Evolutionary conservation across 345 rosid genomes (phyloP).

Genomic region (Raphanus sativus): DNA sequence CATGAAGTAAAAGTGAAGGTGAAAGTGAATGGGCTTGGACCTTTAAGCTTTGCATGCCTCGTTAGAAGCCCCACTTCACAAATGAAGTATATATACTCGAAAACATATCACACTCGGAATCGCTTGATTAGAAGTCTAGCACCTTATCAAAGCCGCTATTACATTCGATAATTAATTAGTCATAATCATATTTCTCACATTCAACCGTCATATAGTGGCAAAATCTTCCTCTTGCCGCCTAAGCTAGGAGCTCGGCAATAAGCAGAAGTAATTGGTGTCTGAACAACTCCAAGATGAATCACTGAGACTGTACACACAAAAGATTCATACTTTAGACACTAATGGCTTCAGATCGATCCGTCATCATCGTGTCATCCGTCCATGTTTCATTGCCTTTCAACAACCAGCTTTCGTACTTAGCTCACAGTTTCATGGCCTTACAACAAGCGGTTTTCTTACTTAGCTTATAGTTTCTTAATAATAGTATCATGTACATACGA

Average conservation of each 20-base stretch:
- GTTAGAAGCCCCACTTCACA: background rate
- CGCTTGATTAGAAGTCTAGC: no score
- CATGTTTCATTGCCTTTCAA: slow-evolving; percentile 2
- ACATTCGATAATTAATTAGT: background rate
- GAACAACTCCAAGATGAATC: slow-evolving; percentile 36
- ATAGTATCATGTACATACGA: no score
- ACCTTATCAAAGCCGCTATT: no score
- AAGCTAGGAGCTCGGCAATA: slow-evolving; percentile 22
- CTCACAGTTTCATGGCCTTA: slow-evolving; percentile 35
- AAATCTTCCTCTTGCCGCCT: slow-evolving; percentile 17
- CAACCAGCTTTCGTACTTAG: slow-evolving; percentile 30
- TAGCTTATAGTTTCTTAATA: no score
- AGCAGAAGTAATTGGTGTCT: slow-evolving; percentile 43
- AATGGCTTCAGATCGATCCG: slow-evolving; percentile 42
- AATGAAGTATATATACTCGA: background rate
- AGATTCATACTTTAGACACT: slow-evolving; percentile 40
- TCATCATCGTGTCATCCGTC: slow-evolving; percentile 31
- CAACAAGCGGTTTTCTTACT: no score
- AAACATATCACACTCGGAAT: no score
- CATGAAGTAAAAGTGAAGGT: background rate
- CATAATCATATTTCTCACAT: background rate
- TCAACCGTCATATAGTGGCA: background rate
- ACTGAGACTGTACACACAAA: slow-evolving; percentile 34
- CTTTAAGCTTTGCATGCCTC: background rate
- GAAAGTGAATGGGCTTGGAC: background rate